Evolutionary conservation across 1,284 basidiomycete genomes (phyloP), one percentile per base, ranked within the genome.

Genomic region (Wolfiporia cocos): DNA sequence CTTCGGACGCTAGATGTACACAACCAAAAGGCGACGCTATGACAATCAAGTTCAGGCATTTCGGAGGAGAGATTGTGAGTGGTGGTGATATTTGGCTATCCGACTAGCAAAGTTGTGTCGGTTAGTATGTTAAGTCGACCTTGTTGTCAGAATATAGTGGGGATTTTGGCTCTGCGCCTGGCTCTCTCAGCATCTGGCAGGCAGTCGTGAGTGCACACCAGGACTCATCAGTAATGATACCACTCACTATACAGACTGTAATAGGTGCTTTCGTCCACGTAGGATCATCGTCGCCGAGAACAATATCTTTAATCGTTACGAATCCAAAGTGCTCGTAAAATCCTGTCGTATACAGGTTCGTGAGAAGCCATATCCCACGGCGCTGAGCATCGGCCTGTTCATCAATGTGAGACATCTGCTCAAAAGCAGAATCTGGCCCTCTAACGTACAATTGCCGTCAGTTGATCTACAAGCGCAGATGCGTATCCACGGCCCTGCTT

Each of bases 401-500:
- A 38, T 6, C 5, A 15, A 17, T 33, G 15, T 7, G 32, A 33
- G 10, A 12, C 10, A 10, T 6, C 17, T 12, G 17, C 32, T 7
- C 9, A 11, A 17, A 12, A 11, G 11, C 10, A 7, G 32, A 11
- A 17, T 12, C 9, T 11, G 32, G 32, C 7, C 32, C 17, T 7
- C 9, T 29, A 29, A 20, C 36, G 10, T 15, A 43, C 41, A 28
- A 32, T 14, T 9, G 29, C 19, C 12, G 29, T 37, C n/a, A 43
- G 22, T 11, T 29, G 4, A 4, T 19, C 32, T 6, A 38, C 39
- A 9, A 45, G 35, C 21, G 30, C 29, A n/a, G 43, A 36, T 9
- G 22, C 43, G 22, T 45, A 45, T 12, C 43, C 43, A 5, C 6
- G 33, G 11, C 39, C n/a, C 24, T 41, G 43, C 17, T 40, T 34